Conservation (phyloP, 495 filamentous ascomycete genomes). For the Penicillium argentinense region DNA sequence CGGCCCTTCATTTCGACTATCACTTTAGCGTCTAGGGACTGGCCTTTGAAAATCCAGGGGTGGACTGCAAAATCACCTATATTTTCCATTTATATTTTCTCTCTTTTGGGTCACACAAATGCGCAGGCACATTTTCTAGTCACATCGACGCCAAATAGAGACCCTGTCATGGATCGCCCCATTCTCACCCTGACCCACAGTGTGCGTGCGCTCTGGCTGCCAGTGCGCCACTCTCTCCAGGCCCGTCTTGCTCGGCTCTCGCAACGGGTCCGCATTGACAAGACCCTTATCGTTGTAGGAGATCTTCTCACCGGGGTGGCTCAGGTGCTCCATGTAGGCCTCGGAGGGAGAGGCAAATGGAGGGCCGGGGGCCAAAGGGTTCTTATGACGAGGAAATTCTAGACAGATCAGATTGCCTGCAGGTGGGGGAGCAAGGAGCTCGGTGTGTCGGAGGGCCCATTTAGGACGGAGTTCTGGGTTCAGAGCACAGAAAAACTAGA, state of each 20-base stretch:
- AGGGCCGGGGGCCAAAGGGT: constrained; percentile 60
- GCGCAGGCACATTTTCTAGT: constrained; percentile 13
- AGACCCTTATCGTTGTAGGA: constrained; percentile 57
- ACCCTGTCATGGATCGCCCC: constrained; percentile 38
- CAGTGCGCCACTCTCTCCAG: constrained; percentile 62
- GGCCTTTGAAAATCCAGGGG: constrained; percentile 11
- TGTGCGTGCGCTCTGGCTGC: constrained; percentile 68
- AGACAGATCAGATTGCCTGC: constrained; percentile 69
- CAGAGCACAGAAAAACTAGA: constrained; percentile 84
- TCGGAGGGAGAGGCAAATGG: constrained; percentile 63
- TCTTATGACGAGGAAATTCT: constrained; percentile 76
- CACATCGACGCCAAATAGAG: constrained; percentile 37
- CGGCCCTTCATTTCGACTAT: constrained; percentile 58
- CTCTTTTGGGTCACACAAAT: not conserved
- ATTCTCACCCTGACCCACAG: constrained; percentile 35
- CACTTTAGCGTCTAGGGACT: constrained; percentile 63
- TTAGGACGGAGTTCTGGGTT: constrained; percentile 58
- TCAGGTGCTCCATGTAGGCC: constrained; percentile 67
- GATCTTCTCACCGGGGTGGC: constrained; percentile 63
- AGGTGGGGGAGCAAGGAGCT: constrained; percentile 58
- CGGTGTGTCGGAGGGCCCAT: constrained; percentile 68
- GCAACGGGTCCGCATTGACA: constrained; percentile 46
- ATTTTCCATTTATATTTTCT: not conserved
- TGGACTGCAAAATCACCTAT: not conserved
- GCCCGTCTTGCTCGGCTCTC: constrained; percentile 37